Base-by-base conservation (phyloP, 306 rosid genomes). In the Glycyrrhiza uralensis region DNA sequence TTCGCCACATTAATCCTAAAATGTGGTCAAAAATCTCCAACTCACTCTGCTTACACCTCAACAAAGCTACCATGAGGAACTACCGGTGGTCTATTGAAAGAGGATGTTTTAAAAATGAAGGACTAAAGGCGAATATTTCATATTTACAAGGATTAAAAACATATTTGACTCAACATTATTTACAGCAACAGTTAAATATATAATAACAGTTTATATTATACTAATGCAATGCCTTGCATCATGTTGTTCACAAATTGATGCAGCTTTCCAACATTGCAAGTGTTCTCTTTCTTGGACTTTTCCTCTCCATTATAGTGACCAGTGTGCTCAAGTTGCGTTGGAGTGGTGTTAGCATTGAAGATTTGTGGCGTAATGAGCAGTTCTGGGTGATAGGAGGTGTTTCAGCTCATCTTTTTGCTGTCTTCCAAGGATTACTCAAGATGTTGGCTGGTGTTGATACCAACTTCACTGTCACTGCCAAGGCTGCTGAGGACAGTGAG, bases 331-430 rank as follows among this genome's bases (percentile, higher is more conserved):
- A 94, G 90, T 77, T 94, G 69, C 89, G 99, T 0, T 94, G 99
- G 99, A 94, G 99, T 30, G 99, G 97, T 0, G 95, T 94, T 12
- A 71, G 86, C 35, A 89, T 94, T 0, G 92, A 87, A 76, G 99
- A 91, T 67, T 68, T 88, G 73, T 91, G 99, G 99, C 94, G 99
- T 75, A 94, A 91, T 1, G 97, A 94, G 87, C 97, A 94, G 75
- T 94, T 94, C 72, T 94, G 99, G 99, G 99, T 94, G 66, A 94
- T 91, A 7, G 97, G 97, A 83, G 99, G 99, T 13, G 96, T 89
- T 56, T 94, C 99, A 35, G 97, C 97, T 4, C 99, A 94, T 89
- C 84, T 94, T 10, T 94, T 94, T 56, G 99, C 99, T n/a, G 96
- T 94, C 52, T 94, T 91, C 85, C 99, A 94, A 88, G 99, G 99